Conservation (phyloP, 2,329 filamentous ascomycete genomes). For the Proliferodiscus dingleyae region DNA sequence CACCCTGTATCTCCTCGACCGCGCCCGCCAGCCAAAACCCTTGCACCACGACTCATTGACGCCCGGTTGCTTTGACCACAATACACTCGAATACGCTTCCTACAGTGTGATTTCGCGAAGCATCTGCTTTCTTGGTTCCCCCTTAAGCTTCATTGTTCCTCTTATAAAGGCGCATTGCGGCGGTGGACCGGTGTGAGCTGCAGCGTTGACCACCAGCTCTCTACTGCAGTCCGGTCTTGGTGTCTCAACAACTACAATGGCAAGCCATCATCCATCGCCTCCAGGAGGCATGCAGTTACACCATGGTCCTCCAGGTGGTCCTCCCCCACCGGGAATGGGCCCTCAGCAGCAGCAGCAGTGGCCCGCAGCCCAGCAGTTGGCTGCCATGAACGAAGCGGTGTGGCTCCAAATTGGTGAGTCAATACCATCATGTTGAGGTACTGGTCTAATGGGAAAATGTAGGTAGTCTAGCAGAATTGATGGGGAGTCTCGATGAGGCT, state of each 20-base stretch:
- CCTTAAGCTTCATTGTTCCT: too few relatives aligned
- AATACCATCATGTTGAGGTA: neutral
- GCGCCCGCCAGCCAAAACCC: too few relatives aligned
- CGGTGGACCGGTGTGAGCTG: too few relatives aligned
- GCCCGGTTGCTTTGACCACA: too few relatives aligned
- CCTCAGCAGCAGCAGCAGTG: slow-evolving; percentile 23
- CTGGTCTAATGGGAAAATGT: slow-evolving; percentile 27
- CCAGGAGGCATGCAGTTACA: slow-evolving; percentile 53
- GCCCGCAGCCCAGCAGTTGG: slow-evolving; percentile 64
- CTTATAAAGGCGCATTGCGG: too few relatives aligned
- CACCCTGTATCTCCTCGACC: too few relatives aligned
- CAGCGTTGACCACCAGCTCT: too few relatives aligned
- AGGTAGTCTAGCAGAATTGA: slow-evolving; percentile 83
- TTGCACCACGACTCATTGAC: too few relatives aligned
- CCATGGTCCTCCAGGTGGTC: slow-evolving; percentile 29
- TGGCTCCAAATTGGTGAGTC: slow-evolving; percentile 87
- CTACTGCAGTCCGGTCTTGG: too few relatives aligned
- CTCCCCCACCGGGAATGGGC: slow-evolving; percentile 27
- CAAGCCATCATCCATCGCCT: slow-evolving; percentile 32
- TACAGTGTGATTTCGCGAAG: too few relatives aligned
- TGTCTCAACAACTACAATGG: slow-evolving; percentile 21
- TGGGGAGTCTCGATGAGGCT: slow-evolving; percentile 84
- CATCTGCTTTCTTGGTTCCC: too few relatives aligned
- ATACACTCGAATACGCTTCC: too few relatives aligned
- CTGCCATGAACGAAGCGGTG: slow-evolving; percentile 75